phyloP scores from a whole-genome alignment of 225 moss, liverwort and hornwort species.

The Polytrichum commune region DNA sequence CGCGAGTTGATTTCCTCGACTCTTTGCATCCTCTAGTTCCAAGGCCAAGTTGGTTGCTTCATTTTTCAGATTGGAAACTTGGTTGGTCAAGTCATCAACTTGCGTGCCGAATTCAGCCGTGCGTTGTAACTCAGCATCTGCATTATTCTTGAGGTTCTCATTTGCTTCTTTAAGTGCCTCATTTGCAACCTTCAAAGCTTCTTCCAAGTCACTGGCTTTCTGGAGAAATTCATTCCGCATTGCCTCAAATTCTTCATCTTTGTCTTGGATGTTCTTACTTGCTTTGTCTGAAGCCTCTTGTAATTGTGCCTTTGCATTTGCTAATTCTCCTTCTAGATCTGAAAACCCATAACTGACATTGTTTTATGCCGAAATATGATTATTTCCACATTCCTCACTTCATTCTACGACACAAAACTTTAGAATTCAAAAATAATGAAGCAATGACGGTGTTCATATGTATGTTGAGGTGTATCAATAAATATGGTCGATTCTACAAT shows the following conservation, averaged over 20 bases:
- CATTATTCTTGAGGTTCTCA: not conserved
- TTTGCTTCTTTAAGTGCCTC: constrained; percentile 6
- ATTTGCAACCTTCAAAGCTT: constrained; percentile 28
- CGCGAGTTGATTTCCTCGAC: not conserved
- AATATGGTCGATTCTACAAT: too few species aligned
- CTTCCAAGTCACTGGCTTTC: constrained; percentile 18
- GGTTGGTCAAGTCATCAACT: constrained; percentile 1
- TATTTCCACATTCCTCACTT: too few species aligned
- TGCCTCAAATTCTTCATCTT: constrained; percentile 23
- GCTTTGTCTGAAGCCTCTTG: constrained; percentile 25
- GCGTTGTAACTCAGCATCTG: constrained; percentile 2
- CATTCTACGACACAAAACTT: too few species aligned
- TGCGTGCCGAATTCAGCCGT: constrained; percentile 3
- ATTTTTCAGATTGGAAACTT: constrained; percentile 6
- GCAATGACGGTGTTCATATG: too few species aligned
- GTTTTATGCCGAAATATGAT: too few species aligned
- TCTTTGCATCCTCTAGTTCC: not conserved
- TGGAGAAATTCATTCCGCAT: constrained; percentile 12
- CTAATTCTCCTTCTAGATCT: constrained; percentile 37
- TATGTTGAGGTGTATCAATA: too few species aligned
- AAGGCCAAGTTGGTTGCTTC: constrained; percentile 7
- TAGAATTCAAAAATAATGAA: too few species aligned
- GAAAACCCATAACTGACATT: not conserved
- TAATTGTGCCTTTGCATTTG: constrained; percentile 25
- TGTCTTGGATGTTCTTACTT: constrained; percentile 3